phyloP scores from a whole-genome alignment of 441 rosid genomes.

The Corymbia calophylla region DNA sequence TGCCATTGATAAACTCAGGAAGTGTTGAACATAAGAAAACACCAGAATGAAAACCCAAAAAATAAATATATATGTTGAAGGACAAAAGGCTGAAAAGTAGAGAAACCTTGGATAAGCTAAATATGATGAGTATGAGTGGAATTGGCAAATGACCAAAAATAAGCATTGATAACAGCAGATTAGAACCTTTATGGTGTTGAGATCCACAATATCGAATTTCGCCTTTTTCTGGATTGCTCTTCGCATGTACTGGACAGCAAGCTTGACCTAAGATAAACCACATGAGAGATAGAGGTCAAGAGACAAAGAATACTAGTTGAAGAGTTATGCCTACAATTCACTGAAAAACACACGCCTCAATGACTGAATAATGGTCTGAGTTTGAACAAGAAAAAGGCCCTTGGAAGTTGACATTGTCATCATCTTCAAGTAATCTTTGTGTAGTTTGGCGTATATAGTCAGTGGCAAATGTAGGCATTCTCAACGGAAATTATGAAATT shows the following conservation, averaged over 20 bases:
- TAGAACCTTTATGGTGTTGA: slow-evolving; percentile 83
- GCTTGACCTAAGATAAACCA: slow-evolving; percentile 64
- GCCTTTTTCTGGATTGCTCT: slow-evolving; percentile 85
- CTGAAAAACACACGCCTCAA: neutral
- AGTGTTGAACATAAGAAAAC: neutral
- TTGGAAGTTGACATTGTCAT: neutral
- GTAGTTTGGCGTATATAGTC: neutral
- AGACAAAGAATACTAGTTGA: neutral
- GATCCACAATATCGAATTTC: slow-evolving; percentile 76
- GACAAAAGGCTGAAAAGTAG: neutral
- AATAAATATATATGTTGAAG: neutral
- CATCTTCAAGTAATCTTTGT: neutral
- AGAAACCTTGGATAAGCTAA: neutral
- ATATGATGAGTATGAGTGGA: neutral
- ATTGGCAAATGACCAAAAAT: neutral
- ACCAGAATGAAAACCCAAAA: neutral
- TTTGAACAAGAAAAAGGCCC: neutral
- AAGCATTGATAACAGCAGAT: neutral
- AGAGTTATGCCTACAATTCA: neutral
- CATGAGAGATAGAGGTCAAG: neutral
- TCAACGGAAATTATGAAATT: neutral
- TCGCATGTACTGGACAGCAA: slow-evolving; percentile 93
- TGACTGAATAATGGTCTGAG: neutral
- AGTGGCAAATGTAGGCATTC: neutral
- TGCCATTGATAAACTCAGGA: neutral